These are phyloP conservation scores for Mycena galopus DNA, from an alignment of 768 basidiomycete species.

Conservation along the genomic window DNA sequence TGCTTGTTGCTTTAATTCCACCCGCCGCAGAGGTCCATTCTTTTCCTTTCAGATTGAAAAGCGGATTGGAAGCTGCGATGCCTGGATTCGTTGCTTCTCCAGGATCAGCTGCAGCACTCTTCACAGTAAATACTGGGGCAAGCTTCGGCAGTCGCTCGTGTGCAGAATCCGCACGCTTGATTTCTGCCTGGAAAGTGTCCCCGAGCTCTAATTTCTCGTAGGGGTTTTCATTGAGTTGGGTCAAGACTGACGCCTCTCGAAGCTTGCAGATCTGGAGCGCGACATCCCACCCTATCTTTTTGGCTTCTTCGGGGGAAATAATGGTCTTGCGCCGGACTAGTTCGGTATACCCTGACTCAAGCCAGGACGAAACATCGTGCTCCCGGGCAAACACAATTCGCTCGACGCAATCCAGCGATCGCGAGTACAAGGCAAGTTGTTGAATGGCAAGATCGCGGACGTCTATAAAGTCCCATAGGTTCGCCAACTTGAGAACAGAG, in stretches of 20 bases:
- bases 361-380: constrained; percentile 22
- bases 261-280: constrained; percentile 14
- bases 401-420: constrained; percentile 3
- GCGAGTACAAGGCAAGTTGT: constrained; percentile 22
- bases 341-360: constrained; percentile 23
- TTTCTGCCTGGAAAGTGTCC: constrained; percentile 10
- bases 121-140: neutral
- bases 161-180: constrained; percentile 17
- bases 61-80: too few species aligned
- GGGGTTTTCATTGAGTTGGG: neutral
- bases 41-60: too few species aligned
- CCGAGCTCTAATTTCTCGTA: neutral
- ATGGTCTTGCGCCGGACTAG: neutral
- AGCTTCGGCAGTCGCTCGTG: neutral
- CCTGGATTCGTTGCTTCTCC: too few species aligned
- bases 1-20: too few species aligned
- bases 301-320: constrained; percentile 16
- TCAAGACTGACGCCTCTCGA: constrained; percentile 4
- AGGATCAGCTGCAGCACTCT: too few species aligned
- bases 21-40: too few species aligned
- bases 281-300: constrained; percentile 16
- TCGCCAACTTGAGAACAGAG: constrained; percentile 46
- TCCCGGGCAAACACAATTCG: constrained; percentile 16
- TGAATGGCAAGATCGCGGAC: constrained; percentile 43
- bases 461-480: constrained; percentile 46